A percentile compares a stretch with the other conserved stretches of the same genome.
Evolutionary conservation across 2,329 filamentous ascomycete species (phyloP).

Genomic region (Ophiostoma triangulosporum): DNA sequence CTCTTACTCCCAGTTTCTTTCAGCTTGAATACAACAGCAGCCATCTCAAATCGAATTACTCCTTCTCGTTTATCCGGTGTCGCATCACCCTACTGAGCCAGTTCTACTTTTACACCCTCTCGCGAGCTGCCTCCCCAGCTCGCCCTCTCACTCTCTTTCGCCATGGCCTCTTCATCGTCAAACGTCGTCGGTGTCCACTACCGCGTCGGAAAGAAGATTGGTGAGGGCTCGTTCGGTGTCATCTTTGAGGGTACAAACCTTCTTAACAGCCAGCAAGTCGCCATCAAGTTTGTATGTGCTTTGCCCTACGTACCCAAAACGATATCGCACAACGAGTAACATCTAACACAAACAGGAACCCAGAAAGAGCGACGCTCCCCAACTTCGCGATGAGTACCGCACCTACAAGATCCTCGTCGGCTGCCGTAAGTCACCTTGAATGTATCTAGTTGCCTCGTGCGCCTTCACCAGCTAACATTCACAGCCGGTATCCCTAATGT

Average conservation of each 20-base stretch:
- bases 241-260: conserved; percentile 98
- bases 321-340: no score
- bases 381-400: conserved; percentile 93
- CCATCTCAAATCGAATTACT: neutral
- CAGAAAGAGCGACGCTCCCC: conserved; percentile 94
- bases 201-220: conserved; percentile 97
- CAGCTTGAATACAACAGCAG: neutral
- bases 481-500: conserved; percentile 96
- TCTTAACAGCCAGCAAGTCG: conserved; percentile 97
- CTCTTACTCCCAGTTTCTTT: neutral
- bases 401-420: conserved; percentile 99
- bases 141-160: conserved; percentile 12
- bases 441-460: no score
- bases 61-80: neutral
- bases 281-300: conserved; percentile 88
- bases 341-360: conserved; percentile 55
- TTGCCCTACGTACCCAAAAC: no score
- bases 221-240: conserved; percentile 95
- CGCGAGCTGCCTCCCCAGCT: neutral
- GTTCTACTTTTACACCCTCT: neutral
- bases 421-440: conserved; percentile 78
- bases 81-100: neutral
- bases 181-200: conserved; percentile 99
- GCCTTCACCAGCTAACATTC: neutral
- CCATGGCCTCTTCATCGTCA: conserved; percentile 77